phyloP scores from a whole-genome alignment of 805 yeast genomes.

The Candida golubevii region DNA sequence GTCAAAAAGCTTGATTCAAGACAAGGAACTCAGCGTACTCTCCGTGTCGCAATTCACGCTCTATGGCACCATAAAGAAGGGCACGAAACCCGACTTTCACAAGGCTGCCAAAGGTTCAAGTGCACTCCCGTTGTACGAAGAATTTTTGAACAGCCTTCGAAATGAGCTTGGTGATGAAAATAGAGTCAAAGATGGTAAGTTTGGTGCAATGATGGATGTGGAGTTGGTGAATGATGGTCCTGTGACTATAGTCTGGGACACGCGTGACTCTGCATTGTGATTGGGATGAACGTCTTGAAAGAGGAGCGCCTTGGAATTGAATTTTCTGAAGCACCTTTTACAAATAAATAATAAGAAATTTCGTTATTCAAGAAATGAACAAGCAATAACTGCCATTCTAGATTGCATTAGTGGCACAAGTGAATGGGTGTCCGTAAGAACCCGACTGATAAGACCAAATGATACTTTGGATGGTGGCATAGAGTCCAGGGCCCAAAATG shows the following conservation, averaged over 20 bases:
- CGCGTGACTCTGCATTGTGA: conserved; percentile 21
- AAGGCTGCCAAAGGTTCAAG: conserved; percentile 76
- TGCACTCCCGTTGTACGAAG: conserved; percentile 49
- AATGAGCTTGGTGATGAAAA: conserved; percentile 50
- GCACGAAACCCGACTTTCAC: conserved; percentile 94
- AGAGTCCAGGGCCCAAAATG: conserved; percentile 57
- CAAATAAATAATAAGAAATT: too few species aligned
- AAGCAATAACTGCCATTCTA: not conserved
- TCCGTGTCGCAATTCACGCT: conserved; percentile 93
- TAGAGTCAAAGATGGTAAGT: conserved; percentile 79
- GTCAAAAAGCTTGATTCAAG: conserved; percentile 61
- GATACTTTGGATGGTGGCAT: conserved; percentile 53
- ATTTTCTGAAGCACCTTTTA: too few species aligned
- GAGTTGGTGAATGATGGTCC: conserved; percentile 89
- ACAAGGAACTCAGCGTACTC: conserved; percentile 65
- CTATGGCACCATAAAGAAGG: conserved; percentile 80
- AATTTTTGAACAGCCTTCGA: conserved; percentile 46
- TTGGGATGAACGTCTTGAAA: not conserved
- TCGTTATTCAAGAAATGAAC: not conserved
- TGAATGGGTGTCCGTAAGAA: conserved; percentile 48
- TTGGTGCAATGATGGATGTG: conserved; percentile 98
- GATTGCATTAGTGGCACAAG: conserved; percentile 41
- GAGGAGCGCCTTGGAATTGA: too few species aligned
- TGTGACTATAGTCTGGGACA: conserved; percentile 79
- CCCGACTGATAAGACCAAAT: conserved; percentile 46